Evolutionary conservation across 192 early-diverging fungal species (phyloP), one percentile per base, ranked within the genome.

Genomic region (Linnemannia hyalina): DNA sequence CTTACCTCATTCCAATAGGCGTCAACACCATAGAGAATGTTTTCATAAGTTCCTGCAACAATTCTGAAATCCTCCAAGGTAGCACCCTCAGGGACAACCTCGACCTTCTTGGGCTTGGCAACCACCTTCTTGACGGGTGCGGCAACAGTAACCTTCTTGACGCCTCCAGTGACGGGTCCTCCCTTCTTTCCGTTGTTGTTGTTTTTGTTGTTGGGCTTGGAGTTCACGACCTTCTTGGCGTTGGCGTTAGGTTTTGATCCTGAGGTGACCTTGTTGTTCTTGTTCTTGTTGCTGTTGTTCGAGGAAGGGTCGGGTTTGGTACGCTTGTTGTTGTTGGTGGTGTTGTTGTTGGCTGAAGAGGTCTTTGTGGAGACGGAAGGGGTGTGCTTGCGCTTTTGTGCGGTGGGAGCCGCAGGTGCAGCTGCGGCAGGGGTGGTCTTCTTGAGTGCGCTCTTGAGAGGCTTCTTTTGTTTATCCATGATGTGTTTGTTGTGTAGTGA

Each of bases 21-120:
- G 76, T 97, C 93, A 38, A 99, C 88, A 16, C 97, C 98, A 85
- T 99, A 99, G n/a, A 99, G 90, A 35, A 99, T 92, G 20, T 98
- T 94, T 88, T 99, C 99, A 87, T 99, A 99, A 38, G 97, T 97
- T 75, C 99, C 99, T 11, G 92, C 92, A 74, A 95, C 83, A 60
- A 95, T 91, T 75, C 94, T 82, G 68, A 95, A 93, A 74, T 91
- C 90, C 77, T 90, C 90, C 15, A 83, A 20, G 2, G 82, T 81
- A 7, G 77, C 68, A 41, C 74, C 80, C 29, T 78, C 82, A 40
- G 77, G 78, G 29, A 88, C 49, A 22, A 81, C 79, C 44, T 80
- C 83, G 38, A 77, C 57, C 76, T 88, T 75, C 75, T 88, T 88
- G 73, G 76, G 75, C 46, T 88, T 84, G 35, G 70, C 60, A 18